Evolutionary conservation across 2,329 filamentous ascomycete species (phyloP), one percentile per base, ranked within the genome.

Genomic region (Penicillium psychrosexuale): DNA sequence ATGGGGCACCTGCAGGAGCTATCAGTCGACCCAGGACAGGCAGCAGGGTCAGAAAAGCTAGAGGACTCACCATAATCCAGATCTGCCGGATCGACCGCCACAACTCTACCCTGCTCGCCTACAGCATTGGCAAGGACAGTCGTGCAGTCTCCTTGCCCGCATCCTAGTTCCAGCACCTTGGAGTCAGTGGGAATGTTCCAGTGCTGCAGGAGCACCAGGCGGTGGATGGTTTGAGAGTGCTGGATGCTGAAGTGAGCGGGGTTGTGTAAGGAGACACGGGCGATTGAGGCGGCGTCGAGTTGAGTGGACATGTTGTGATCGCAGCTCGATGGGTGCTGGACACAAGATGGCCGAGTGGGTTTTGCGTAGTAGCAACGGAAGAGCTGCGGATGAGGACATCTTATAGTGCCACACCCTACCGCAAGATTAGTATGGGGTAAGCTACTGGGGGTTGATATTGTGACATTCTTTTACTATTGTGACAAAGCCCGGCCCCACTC

Each of bases 91-190:
- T 85, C 82, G 28, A 84, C 66, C 5, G 80, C 82, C 48, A 77
- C 76, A 13, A 84, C 70, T 44, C 68, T 69, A 0, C 81, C 80
- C 0, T 67, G 30, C 12, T 73, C 63, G 3, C 78, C 77, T 1
- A 81, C 75, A 19, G 69, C 75, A 61, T 75, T 65, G 43, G 82
- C 83, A 17, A 85, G 75, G 3, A 78, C 79, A 11, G 77, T 73
- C 1, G 83, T 84, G 61, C 77, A 80, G 56, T 82, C 81, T 2
- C 83, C 83, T 60, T 85, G 83, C 1, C 83, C 83, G 66, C 83
- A 85, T 47, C 82, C 83, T 36, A 86, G 66, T 64, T 85, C 83
- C 1, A 86, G 74, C 7, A 84, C 66, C 3, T 72, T 75, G 28
- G 72, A 71, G 56, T 8, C 49, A n/a, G 30, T 37, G 31, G 49